Evolutionary conservation across 768 basidiomycete genomes (phyloP), one percentile per base, ranked within the genome.

Genomic region (Dioszegia crocea): DNA sequence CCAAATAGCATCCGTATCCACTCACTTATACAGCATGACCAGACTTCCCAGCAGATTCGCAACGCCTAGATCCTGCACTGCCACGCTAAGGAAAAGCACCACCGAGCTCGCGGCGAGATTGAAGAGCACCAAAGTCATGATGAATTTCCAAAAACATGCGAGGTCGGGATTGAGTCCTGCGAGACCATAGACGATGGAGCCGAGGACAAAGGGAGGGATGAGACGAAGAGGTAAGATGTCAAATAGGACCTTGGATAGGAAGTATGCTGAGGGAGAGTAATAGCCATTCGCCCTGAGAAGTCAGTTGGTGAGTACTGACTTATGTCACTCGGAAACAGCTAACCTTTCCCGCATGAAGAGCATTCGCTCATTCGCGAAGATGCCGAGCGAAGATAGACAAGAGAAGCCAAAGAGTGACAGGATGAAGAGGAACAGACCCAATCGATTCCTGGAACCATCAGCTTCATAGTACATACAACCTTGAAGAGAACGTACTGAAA

Each of bases 341-440:
- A 62, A 93, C 89, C 94, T 83, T 78, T 99, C 96, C n/a, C 96
- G 86, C 85, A 97, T 97, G 80, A 98, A 99, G 48, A 99, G 78
- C 58, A 98, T 86, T 43, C 96, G 84, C 71, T 99, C 96, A 65
- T 90, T 91, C 4, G 96, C 89, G 72, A 99, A 98, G 49, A 96
- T 78, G 2, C 91, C 89, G 50, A 99, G 80, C 55, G 93, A 97
- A 10, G 92, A 92, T 56, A 99, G 78, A 73, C 91, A 94, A 4
- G 94, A 94, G 79, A 99, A 98, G 2, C 92, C 96, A 66, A 99
- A 98, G 9, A 99, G 80, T 1, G 92, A 86, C n/a, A 99, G 81
- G 2, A 91, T 87, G 79, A 99, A 99, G 81, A 99, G 93, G 84
- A 98, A 97, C 53, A 97, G 83, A 9, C 93, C 89, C 84, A 76